Evolutionary conservation across 768 basidiomycete species (phyloP).

Genomic region (Lactifluus volemus): DNA sequence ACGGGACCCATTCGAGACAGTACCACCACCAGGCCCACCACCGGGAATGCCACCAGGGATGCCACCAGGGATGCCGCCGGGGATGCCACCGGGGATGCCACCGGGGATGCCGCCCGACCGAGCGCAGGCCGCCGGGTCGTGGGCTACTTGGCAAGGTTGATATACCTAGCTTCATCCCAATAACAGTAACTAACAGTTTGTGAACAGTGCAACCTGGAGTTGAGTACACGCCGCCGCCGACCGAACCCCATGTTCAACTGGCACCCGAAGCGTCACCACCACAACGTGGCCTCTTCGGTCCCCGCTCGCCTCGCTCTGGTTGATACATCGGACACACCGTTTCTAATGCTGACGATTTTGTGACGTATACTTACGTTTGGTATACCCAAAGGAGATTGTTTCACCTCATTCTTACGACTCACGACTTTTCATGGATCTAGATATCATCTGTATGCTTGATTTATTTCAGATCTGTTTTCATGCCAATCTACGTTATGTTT

Average conservation of each 20-base stretch:
- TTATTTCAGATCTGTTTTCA: neutral
- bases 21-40: neutral
- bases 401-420: neutral
- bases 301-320: slow-evolving; percentile 47
- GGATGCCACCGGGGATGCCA: neutral
- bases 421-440: neutral
- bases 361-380: neutral
- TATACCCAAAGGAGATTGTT: neutral
- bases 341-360: neutral
- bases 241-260: slow-evolving; percentile 44
- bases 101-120: slow-evolving; percentile 16
- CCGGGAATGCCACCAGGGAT: neutral
- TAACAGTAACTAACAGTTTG: neutral
- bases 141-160: slow-evolving; percentile 38
- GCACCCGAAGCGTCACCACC: slow-evolving; percentile 51
- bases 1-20: slow-evolving; percentile 4
- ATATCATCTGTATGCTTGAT: neutral
- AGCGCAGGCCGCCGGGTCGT: slow-evolving; percentile 26
- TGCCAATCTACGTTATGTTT: neutral
- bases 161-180: slow-evolving; percentile 1
- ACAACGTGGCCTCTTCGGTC: slow-evolving; percentile 60
- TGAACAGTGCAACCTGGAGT: slow-evolving; percentile 47
- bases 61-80: neutral
- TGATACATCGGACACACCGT: neutral
- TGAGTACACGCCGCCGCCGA: slow-evolving; percentile 52